Base-by-base conservation (phyloP, 2,329 filamentous ascomycete genomes). In the Elsinoe batatas region DNA sequence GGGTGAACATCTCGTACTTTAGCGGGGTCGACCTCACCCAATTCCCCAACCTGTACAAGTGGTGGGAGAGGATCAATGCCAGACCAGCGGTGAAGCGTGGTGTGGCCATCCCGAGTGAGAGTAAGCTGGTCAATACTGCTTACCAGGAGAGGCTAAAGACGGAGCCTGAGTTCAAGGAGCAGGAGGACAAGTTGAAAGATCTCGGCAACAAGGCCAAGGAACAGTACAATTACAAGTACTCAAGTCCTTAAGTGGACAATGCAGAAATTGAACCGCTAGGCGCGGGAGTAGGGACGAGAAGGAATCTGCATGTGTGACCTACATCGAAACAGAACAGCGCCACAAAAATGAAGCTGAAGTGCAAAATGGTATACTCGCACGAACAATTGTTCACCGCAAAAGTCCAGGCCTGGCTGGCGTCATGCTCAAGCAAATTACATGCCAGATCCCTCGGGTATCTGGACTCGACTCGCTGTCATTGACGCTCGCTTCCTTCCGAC, bases 161-260 rank as follows among this genome's bases (percentile, higher is more conserved):
- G 2, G 74, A 79, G 35, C 66, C 71, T 18, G 77, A 77, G 58
- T 75, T 73, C 59, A 74, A 69, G 63, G 68, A 75, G 66, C 70
- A 72, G 63, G 70, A 76, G 59, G 68, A 72, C 35, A 62, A 68
- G 58, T 56, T 73, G 18, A 61, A 59, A 55, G 66, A 70, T 43
- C 54, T 69, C 47, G 64, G 69, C 54, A 65, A 69, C 57, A 69
- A 68, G 56, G 72, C 72, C 8, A 74, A 75, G 63, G 68, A 74
- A 61, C 64, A 75, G 61, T 75, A 74, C 60, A 65, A 68, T 5
- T 75, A 75, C 65, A 73, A 74, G 63, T 75, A 69, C 60, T 61
- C 69, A 12, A 71, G 68, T 54, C 68, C 69, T 26, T 71, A 61
- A 17, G 33, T 15, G 44, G 47, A 51, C 17, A 36, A 38, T 11